Percentiles rank a stretch among this genome's conserved stretches.
These are phyloP conservation scores for Pisolithus thermaeus DNA, from an alignment of 1,284 basidiomycete species.

Conservation along the genomic window DNA sequence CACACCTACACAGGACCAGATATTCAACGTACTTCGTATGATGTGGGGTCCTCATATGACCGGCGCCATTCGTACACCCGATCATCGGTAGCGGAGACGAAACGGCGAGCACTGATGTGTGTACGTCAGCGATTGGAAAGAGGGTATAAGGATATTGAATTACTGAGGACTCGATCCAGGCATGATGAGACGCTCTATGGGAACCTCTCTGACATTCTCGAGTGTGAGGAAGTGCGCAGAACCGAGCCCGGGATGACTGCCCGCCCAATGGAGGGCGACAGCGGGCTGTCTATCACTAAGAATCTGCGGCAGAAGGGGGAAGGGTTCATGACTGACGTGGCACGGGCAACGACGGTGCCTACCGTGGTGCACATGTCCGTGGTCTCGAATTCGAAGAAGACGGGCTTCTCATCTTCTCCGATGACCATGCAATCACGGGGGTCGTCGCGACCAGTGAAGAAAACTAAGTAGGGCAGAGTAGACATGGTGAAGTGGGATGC, in stretches of 20 bases:
- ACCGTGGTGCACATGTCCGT: constrained; percentile 39
- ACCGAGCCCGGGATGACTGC: constrained; percentile 48
- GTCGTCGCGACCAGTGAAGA: constrained; percentile 64
- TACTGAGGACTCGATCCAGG: constrained; percentile 47
- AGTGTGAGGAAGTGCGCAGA: constrained; percentile 35
- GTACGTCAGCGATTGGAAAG: constrained; percentile 9
- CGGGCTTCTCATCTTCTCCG: constrained; percentile 51
- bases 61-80: constrained; percentile 59
- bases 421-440: constrained; percentile 63
- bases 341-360: neutral
- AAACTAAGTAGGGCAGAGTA: constrained; percentile 46
- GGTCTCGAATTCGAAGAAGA: constrained; percentile 66
- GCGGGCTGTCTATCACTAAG: constrained; percentile 47
- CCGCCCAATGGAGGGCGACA: constrained; percentile 59
- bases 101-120: constrained; percentile 48
- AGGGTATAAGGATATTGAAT: neutral
- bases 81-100: constrained; percentile 44
- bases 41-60: constrained; percentile 35
- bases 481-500: constrained; percentile 17
- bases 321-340: neutral
- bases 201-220: constrained; percentile 41
- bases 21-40: constrained; percentile 50
- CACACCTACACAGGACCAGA: neutral
- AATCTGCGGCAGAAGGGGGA: constrained; percentile 29
- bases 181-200: constrained; percentile 60